Conservation (phyloP, 805 yeast species). For the Monosporozyma aquatica region DNA sequence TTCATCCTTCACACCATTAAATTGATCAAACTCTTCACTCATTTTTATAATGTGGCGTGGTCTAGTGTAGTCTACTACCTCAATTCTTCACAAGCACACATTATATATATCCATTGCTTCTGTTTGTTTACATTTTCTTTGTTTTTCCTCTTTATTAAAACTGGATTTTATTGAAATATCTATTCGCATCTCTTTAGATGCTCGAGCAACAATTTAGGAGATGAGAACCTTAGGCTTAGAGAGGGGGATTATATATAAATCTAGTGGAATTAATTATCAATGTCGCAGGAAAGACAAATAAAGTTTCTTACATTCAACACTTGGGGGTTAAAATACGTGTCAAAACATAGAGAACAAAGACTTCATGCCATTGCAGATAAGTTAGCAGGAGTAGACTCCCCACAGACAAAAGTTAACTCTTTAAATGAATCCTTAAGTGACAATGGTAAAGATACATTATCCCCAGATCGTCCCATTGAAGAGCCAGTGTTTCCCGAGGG, state of each 20-base stretch:
- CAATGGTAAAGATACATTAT: too few species aligned
- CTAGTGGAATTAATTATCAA: too few species aligned
- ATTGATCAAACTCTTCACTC: constrained; percentile 5
- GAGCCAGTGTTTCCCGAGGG: constrained; percentile 12
- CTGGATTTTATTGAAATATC: too few species aligned
- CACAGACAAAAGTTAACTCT: neutral
- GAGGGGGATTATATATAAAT: too few species aligned
- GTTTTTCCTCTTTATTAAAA: too few species aligned
- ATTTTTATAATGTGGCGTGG: constrained; percentile 1
- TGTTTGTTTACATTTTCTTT: constrained; percentile 2
- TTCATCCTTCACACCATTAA: constrained; percentile 4
- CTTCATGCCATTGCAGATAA: constrained; percentile 64
- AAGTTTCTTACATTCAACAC: constrained; percentile 62
- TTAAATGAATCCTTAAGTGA: neutral
- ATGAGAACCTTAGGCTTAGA: too few species aligned
- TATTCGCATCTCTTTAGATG: too few species aligned
- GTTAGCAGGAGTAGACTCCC: constrained; percentile 32
- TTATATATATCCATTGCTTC: too few species aligned
- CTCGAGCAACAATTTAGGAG: too few species aligned
- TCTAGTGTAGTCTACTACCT: too few species aligned
- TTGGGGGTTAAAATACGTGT: constrained; percentile 85
- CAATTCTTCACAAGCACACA: too few species aligned
- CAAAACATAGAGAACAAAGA: constrained; percentile 59
- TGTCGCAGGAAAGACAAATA: constrained; percentile 17
- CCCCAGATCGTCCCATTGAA: neutral